Evolutionary conservation across 768 basidiomycete genomes (phyloP), one percentile per base, ranked within the genome.

Genomic region (Pleurotus tuber-regium): DNA sequence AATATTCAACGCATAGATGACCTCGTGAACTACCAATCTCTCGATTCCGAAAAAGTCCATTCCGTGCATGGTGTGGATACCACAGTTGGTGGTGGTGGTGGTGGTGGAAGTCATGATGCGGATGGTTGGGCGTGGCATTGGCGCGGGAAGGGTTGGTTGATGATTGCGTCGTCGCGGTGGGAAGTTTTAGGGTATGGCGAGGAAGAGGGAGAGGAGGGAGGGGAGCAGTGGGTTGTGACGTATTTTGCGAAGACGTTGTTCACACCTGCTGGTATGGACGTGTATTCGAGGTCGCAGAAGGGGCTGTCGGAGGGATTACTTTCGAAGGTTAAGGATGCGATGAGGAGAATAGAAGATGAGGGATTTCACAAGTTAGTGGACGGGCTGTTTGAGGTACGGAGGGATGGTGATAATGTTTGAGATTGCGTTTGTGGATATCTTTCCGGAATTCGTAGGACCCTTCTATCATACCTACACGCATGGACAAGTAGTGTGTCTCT

Each of bases 161-260:
- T 58, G 54, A 54, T 58, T 8, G 57, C 57, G 48, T 55, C 51
- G 6, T 49, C 44, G 29, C 41, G 23, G 24, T 55, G 54, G 57
- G 50, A 55, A 35, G 48, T 58, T 7, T 51, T 58, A 18, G 57
- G 57, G 9, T 55, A 54, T 42, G 51, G 50, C 29, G 19, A 33
- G 7, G 50, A 21, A n/a, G 30, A 28, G 3, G 30, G 26, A 29
- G 46, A 48, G 16, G 50, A 24, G 29, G 43, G 39, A 12, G 50
- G 43, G 7, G 36, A 52, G 5, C 38, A 58, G 35, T 58, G 57
- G 57, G 57, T 49, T 4, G 54, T 58, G 4, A 58, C 57, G 2
- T 55, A 55, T 28, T 58, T 58, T 21, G 57, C 50, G 21, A 52
- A 51, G 31, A 58, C 57, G 2, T 43, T 58, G 12, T 55, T 54